Evolutionary conservation across 2,329 filamentous ascomycete species (phyloP).

Genomic region (Botrytis deweyae): DNA sequence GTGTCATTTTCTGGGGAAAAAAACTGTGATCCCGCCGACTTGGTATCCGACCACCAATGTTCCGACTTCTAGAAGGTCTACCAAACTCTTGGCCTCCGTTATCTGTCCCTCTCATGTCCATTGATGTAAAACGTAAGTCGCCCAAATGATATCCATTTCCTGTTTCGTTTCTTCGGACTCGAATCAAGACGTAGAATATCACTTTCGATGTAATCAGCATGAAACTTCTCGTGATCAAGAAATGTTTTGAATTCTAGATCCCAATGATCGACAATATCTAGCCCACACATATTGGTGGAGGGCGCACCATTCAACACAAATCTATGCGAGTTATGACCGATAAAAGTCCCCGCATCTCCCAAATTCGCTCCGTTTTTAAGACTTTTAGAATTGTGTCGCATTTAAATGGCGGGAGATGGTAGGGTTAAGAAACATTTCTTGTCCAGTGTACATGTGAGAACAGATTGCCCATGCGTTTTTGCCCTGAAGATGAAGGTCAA

Average conservation of each 20-base stretch:
- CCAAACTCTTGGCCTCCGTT: constrained; percentile 16
- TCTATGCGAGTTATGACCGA: constrained; percentile 42
- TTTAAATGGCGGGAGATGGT: constrained; percentile 12
- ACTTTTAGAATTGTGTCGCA: constrained; percentile 20
- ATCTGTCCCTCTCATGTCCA: constrained; percentile 43
- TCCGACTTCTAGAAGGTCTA: constrained; percentile 13
- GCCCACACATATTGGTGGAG: constrained; percentile 37
- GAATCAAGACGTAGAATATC: constrained; percentile 34
- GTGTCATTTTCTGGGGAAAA: not conserved
- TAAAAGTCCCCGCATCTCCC: constrained; percentile 38
- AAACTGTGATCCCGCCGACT: not conserved
- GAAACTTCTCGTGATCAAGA: constrained; percentile 38
- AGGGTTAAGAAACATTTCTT: constrained; percentile 27
- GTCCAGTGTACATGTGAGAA: constrained; percentile 26
- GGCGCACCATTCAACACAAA: constrained; percentile 41
- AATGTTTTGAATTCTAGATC: constrained; percentile 43
- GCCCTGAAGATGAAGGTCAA: constrained; percentile 11
- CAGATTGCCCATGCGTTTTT: constrained; percentile 24
- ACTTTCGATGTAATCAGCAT: constrained; percentile 38
- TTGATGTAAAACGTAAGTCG: constrained; percentile 46
- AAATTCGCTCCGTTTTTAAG: constrained; percentile 11
- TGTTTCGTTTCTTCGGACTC: constrained; percentile 39
- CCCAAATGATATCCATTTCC: constrained; percentile 44
- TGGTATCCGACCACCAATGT: constrained; percentile 2
- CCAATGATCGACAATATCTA: constrained; percentile 38